A percentile compares a stretch with the other conserved stretches of the same genome.
Evolutionary conservation across 306 rosid species (phyloP).

Genomic region (Abrus pulchellus): DNA sequence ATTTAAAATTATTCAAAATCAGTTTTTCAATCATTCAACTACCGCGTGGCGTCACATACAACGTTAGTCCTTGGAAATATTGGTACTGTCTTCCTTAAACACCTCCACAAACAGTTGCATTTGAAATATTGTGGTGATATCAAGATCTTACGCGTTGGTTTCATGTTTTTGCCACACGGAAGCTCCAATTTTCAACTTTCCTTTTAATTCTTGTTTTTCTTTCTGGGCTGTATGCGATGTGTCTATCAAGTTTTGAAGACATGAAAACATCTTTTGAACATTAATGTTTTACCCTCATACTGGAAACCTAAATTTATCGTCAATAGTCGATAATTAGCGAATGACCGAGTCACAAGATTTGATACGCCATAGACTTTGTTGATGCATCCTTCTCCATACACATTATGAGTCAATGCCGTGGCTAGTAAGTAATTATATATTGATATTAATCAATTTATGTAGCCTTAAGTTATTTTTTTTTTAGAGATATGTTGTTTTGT

Average conservation of each 20-base stretch:
- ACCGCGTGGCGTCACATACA: too few species aligned
- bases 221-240: background rate
- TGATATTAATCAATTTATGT: too few species aligned
- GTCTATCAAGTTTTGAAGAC: background rate
- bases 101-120: background rate
- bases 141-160: background rate
- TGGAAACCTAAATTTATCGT: background rate
- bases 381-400: too few species aligned
- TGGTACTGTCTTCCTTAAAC: background rate
- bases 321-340: background rate
- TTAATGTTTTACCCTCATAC: background rate
- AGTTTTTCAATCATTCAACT: too few species aligned
- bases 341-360: background rate
- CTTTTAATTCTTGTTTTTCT: background rate
- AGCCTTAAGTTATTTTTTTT: too few species aligned
- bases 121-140: background rate
- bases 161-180: background rate
- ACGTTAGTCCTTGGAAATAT: background rate
- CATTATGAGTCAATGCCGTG: slow-evolving; percentile 1
- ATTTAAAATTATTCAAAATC: too few species aligned
- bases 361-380: background rate
- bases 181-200: background rate
- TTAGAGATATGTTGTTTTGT: too few species aligned
- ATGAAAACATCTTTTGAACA: background rate
- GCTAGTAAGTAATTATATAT: background rate